Percentiles rank a stretch among this genome's conserved stretches.
Conservation (phyloP, 768 basidiomycete genomes). For the Collybiopsis luxurians region DNA sequence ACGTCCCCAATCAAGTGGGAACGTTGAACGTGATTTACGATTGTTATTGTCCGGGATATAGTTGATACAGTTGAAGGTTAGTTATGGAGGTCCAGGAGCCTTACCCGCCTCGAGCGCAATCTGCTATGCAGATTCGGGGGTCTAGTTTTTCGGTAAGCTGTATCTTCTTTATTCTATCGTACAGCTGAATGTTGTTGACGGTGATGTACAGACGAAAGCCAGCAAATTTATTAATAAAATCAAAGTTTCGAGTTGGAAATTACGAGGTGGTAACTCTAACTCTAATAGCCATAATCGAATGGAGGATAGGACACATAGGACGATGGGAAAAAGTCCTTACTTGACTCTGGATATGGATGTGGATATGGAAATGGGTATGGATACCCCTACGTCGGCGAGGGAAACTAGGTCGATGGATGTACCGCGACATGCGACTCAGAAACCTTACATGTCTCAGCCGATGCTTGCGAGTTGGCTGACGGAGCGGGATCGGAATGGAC, state of each 20-base stretch:
- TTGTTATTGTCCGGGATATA: no score
- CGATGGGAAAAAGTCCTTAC: background rate
- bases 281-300: no score
- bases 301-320: no score
- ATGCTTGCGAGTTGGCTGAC: constrained; percentile 20
- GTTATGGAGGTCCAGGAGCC: constrained; percentile 22
- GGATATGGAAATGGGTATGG: constrained; percentile 19
- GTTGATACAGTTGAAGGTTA: no score
- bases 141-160: constrained; percentile 25
- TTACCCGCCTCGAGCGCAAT: constrained; percentile 17
- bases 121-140: constrained; percentile 18
- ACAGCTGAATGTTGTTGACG: background rate
- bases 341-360: constrained; percentile 15
- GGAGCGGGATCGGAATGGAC: background rate
- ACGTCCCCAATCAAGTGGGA: no score
- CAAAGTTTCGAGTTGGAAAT: background rate
- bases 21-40: no score
- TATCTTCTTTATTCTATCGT: background rate
- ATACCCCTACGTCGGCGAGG: constrained; percentile 18
- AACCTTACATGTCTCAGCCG: constrained; percentile 48
- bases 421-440: constrained; percentile 17
- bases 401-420: constrained; percentile 31
- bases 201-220: background rate
- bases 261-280: background rate
- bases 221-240: background rate